These are phyloP conservation scores for Coemansia reversa DNA, from an alignment of 192 early-diverging fungal species.

Conservation along the genomic window DNA sequence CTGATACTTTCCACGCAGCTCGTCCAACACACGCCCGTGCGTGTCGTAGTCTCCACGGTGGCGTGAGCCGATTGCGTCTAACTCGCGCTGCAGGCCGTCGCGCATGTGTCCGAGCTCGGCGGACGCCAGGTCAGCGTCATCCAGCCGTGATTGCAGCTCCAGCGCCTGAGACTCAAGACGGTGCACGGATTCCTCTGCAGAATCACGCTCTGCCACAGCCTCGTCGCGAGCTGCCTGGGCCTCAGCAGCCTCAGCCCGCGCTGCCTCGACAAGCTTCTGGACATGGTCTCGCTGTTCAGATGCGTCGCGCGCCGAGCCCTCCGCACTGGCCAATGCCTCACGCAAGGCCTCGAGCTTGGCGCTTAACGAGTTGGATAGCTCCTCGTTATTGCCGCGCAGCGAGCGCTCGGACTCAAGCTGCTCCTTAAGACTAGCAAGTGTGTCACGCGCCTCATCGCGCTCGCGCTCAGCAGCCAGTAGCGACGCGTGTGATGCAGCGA, in stretches of 20 bases:
- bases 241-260: slow-evolving; percentile 67
- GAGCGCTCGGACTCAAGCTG: slow-evolving; percentile 40
- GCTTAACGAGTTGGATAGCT: slow-evolving; percentile 41
- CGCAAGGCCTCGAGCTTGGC: slow-evolving; percentile 42
- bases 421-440: slow-evolving; percentile 29
- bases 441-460: slow-evolving; percentile 40
- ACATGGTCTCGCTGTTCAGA: slow-evolving; percentile 71
- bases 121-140: slow-evolving; percentile 69
- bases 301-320: slow-evolving; percentile 58
- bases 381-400: slow-evolving; percentile 47
- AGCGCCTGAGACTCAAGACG: slow-evolving; percentile 67
- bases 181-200: slow-evolving; percentile 64
- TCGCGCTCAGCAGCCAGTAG: slow-evolving; percentile 45
- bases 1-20: slow-evolving; percentile 77
- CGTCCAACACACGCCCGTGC: slow-evolving; percentile 68
- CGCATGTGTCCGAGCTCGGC: slow-evolving; percentile 71
- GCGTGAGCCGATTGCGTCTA: slow-evolving; percentile 65
- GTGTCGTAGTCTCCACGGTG: slow-evolving; percentile 77
- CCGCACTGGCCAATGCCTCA: slow-evolving; percentile 59
- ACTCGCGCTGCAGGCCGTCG: slow-evolving; percentile 75
- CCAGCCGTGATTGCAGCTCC: slow-evolving; percentile 73
- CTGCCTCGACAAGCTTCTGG: slow-evolving; percentile 69
- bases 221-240: slow-evolving; percentile 67
- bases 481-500: slow-evolving; percentile 29
- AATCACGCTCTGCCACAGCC: slow-evolving; percentile 58